phyloP scores from a whole-genome alignment of 2,329 filamentous ascomycete species.

The Lecanosticta acicola region DNA sequence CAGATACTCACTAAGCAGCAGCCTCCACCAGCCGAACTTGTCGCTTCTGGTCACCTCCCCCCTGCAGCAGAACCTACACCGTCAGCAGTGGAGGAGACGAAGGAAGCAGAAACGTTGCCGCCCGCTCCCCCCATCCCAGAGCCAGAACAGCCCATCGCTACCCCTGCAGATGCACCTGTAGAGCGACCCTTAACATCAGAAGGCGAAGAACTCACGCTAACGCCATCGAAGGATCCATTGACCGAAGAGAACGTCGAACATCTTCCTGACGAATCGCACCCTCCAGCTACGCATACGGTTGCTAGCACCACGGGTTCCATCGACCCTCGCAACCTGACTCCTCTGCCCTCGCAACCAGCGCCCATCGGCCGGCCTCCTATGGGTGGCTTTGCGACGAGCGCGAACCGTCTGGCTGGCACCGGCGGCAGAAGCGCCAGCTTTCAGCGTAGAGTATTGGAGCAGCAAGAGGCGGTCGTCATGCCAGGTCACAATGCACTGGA shows the following conservation, averaged over 20 bases:
- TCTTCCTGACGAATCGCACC: constrained; percentile 73
- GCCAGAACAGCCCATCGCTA: constrained; percentile 21
- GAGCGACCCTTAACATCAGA: constrained; percentile 15
- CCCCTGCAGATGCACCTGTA: constrained; percentile 22
- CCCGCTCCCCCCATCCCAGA: constrained; percentile 28
- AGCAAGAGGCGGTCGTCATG: constrained; percentile 98
- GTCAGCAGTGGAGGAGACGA: constrained; percentile 5
- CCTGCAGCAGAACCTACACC: constrained; percentile 20
- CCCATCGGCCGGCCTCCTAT: constrained; percentile 57
- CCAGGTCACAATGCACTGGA: constrained; percentile 94
- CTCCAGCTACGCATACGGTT: constrained; percentile 71
- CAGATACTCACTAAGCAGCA: constrained; percentile 20
- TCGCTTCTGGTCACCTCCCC: constrained; percentile 28
- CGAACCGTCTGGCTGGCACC: constrained; percentile 67
- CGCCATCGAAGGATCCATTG: constrained; percentile 72
- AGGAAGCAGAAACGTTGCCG: constrained; percentile 9
- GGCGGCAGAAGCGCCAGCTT: constrained; percentile 67
- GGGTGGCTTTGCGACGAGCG: constrained; percentile 73
- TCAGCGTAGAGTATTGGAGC: constrained; percentile 81
- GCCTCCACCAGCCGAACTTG: constrained; percentile 28
- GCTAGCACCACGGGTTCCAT: constrained; percentile 87
- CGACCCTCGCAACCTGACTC: constrained; percentile 66
- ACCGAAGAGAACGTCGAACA: constrained; percentile 91
- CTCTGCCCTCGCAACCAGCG: constrained; percentile 54
- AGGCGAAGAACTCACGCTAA: constrained; percentile 37